These are phyloP conservation scores for Candida vaughaniae DNA, from an alignment of 805 yeast genomes.

Conservation along the genomic window DNA sequence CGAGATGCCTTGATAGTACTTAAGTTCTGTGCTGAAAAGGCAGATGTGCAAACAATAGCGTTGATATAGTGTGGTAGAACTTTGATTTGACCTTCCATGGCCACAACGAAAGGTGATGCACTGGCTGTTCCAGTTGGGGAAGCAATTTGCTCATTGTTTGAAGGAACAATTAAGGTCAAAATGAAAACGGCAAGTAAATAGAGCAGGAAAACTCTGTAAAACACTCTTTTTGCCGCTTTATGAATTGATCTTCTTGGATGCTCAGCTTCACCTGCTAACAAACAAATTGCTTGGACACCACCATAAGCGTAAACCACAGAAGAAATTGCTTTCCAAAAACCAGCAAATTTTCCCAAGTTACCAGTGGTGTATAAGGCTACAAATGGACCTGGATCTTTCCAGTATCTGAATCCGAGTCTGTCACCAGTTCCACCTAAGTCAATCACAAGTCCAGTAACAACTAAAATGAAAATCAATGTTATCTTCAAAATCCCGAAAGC, in stretches of 20 bases:
- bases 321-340: constrained; percentile 31
- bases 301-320: constrained; percentile 39
- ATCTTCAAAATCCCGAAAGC: constrained; percentile 25
- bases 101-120: constrained; percentile 43
- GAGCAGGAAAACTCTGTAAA: constrained; percentile 27
- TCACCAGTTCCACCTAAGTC: constrained; percentile 26
- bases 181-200: constrained; percentile 31
- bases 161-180: constrained; percentile 32
- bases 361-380: constrained; percentile 34
- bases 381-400: constrained; percentile 43
- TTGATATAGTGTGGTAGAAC: constrained; percentile 38
- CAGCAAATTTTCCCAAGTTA: constrained; percentile 32
- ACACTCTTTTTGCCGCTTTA: constrained; percentile 28
- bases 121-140: constrained; percentile 27
- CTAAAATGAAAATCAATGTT: constrained; percentile 20
- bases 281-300: constrained; percentile 27
- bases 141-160: constrained; percentile 24
- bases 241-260: constrained; percentile 32
- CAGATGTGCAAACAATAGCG: constrained; percentile 39
- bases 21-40: constrained; percentile 38
- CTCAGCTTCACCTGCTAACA: constrained; percentile 31
- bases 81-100: constrained; percentile 32
- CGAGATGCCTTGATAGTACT: constrained; percentile 29
- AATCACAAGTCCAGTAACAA: constrained; percentile 19
- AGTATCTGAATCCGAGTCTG: constrained; percentile 33